Evolutionary conservation across 805 yeast genomes (phyloP), one percentile per base, ranked within the genome.

Genomic region (Teunomyces stri): DNA sequence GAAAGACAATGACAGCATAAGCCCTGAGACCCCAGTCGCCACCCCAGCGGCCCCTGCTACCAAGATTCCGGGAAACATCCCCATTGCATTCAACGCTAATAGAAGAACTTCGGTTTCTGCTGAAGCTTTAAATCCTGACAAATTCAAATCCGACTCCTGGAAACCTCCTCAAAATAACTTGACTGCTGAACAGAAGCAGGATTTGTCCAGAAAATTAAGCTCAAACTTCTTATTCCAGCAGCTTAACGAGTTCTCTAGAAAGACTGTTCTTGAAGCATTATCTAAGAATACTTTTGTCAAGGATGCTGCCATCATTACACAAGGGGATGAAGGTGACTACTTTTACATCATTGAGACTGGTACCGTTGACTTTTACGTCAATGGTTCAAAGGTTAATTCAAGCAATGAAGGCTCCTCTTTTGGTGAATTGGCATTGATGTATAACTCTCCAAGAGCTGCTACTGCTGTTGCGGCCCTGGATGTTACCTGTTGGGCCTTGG

Each of bases 401-500:
- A 78, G 88, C n/a, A 85, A 88, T 7, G 82, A 89, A 34, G 97
- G 98, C 5, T 81, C 96, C 4, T 84, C 92, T 39, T 94, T 94
- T 68, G 99, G 99, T 62, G 99, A 94, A 68, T 78, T 94, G 60
- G 99, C 99, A 3, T 78, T 94, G 58, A 90, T 94, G 96, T 92
- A 94, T 73, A 92, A 94, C 66, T 84, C 97, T 15, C 97, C 97
- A 51, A 84, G 99, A 69, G 98, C 98, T 6, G 98, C 98, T 7
- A 89, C 98, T 1, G 97, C 88, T 1, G 66, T 74, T 20, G 76
- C 87, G 6, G 89, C 86, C 51, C 78, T 85, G 58, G 81, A 81
- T 28, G 75, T 92, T 44, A 66, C 71, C 12, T 69, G 75, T 54
- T 92, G 97, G 97, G 94, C 96, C 2, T 77, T 94, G 56, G 99